These are phyloP conservation scores for Boletellus sp. DNA, from an alignment of 768 basidiomycete species.

Conservation along the genomic window DNA sequence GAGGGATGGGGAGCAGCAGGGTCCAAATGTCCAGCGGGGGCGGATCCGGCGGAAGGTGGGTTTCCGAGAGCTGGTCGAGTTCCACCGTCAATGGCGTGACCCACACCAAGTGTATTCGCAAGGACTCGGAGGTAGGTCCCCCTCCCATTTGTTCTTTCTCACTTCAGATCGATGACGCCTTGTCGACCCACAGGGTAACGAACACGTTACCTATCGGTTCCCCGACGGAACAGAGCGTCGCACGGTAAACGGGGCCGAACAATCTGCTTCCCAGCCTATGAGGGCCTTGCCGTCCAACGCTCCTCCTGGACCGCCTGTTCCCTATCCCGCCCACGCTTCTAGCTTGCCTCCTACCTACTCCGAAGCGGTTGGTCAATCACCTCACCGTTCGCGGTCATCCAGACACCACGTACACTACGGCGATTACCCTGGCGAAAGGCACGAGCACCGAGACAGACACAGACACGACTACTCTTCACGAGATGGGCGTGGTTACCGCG, in stretches of 20 bases:
- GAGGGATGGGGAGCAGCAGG: conserved; percentile 12
- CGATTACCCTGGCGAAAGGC: conserved; percentile 9
- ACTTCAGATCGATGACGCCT: conserved; percentile 2
- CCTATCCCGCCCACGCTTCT: neutral
- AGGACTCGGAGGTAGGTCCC: conserved; percentile 55
- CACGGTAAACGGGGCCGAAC: conserved; percentile 66
- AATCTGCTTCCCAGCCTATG: conserved; percentile 17
- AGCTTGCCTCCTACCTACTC: conserved; percentile 20
- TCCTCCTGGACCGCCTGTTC: neutral
- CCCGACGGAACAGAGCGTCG: conserved; percentile 64
- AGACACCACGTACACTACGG: conserved; percentile 14
- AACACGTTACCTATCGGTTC: conserved; percentile 61
- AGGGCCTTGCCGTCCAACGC: conserved; percentile 12
- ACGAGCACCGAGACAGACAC: conserved; percentile 12
- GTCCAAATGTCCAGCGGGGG: conserved; percentile 10
- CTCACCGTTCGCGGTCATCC: conserved; percentile 16
- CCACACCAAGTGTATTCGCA: conserved; percentile 50
- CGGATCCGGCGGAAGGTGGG: conserved; percentile 33
- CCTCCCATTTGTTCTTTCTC: neutral
- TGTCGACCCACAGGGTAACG: conserved; percentile 62
- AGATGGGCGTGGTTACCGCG: conserved; percentile 2
- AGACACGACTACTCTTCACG: conserved; percentile 9
- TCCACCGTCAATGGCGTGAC: conserved; percentile 67
- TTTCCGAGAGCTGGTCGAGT: conserved; percentile 54
- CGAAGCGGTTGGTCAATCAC: conserved; percentile 10